Evolutionary conservation across 116 monocot genomes (phyloP), one percentile per base, ranked within the genome.

Genomic region (Zostera marina): DNA sequence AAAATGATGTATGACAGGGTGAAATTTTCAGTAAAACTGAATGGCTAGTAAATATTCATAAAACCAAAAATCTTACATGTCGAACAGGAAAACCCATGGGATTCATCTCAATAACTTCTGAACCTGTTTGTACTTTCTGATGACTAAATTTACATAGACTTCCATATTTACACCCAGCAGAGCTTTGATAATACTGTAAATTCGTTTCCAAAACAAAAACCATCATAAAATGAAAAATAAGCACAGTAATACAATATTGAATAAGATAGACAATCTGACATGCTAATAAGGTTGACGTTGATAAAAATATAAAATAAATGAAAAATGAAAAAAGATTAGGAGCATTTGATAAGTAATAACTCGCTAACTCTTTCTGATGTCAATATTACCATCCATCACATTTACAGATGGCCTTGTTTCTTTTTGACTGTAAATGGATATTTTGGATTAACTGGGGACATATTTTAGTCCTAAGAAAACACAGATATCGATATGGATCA

Each of bases 91-190:
- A 68, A 26, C 74, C 74, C 45, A 78, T 43, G 65, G 63, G 53
- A 60, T 78, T 82, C 32, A 81, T 59, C 46, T 73, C 66, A 23
- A 68, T 58, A 12, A 72, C 24, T 68, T 23, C 52, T 41, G 44
- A 61, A 40, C 61, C 73, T 39, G 45, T 42, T 66, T 61, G 68
- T 71, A 54, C 77, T 62, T 57, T 16, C 43, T 58, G 40, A 65
- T 85, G 77, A 54, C 16, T 41, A 63, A 52, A 81, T 52, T 59
- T 75, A 47, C 85, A 85, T 10, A 63, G 54, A 60, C 54, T 53
- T 57, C 81, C 85, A 70, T 52, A 80, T 61, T 74, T 85, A 38
- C 81, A 85, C n/a, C 74, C 77, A 56, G 72, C 72, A 8, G 81
- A 70, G 42, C 53, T 70, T 32, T 42, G 66, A 66, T 75, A 73